Base-by-base conservation (phyloP, 2,329 filamentous ascomycete species). In the Hymenoscyphus infarciens region DNA sequence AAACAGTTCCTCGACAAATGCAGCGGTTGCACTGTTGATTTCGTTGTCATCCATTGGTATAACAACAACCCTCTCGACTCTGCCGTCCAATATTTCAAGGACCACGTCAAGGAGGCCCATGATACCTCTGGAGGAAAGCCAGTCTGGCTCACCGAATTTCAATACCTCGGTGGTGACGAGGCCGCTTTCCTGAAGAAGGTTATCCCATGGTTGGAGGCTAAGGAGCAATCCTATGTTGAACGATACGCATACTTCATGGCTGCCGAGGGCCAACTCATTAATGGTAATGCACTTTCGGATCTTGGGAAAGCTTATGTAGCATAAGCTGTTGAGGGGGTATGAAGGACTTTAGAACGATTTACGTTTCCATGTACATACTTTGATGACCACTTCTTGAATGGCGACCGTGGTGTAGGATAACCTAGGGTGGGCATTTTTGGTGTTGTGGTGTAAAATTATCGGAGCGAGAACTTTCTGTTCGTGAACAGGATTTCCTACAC, bases 61-160 rank as follows among this genome's bases (percentile, higher is more conserved):
- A 77, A 77, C 61, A 66, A 70, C 33, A 72, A 72, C 45, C 59
- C 63, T 53, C 52, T 63, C 15, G 66, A 69, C 54, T 72, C 75
- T 63, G 69, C 73, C 7, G 66, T 69, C 15, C 76, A 77, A 71
- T 56, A 60, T 54, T 79, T 82, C 74, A 76, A 80, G 72, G 60
- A 70, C 59, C 78, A 80, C 69, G 69, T 81, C 52, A 60, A 72
- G 25, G 69, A 75, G n/a, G 77, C 79, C 31, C 75, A 76, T 61
- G 64, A 63, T 13, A 69, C 76, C n/a, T 72, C 71, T 38, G 70
- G 71, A 55, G 74, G 66, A 59, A 74, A 75, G 61, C 73, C 74
- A n/a, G 69, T 82, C 61, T 82, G 76, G 76, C 70, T 82, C 54
- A 80, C 78, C 29, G 80, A 82, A 70, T 78, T 78, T 64, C 78